phyloP scores from a whole-genome alignment of 2,329 filamentous ascomycete species.

The Lecanicillium sp. region DNA sequence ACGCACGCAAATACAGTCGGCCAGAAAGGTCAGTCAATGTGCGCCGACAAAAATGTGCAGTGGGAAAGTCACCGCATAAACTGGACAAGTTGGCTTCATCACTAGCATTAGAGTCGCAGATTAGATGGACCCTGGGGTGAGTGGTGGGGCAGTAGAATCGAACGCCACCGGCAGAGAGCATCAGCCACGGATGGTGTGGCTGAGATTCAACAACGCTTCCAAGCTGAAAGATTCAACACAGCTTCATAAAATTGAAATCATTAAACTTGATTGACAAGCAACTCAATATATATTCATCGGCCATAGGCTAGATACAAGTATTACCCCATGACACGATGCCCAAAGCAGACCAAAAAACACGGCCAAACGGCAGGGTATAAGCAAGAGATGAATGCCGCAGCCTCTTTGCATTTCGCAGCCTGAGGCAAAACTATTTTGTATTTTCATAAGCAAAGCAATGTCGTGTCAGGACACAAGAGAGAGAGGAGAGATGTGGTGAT shows the following conservation, averaged over 20 bases:
- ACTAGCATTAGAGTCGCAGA: too few species aligned
- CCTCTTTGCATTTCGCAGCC: not conserved
- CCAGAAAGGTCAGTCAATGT: not conserved
- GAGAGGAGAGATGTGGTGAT: constrained; percentile 5
- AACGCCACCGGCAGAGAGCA: not conserved
- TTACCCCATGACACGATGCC: constrained; percentile 11
- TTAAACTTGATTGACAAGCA: not conserved
- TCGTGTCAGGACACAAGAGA: constrained; percentile 10
- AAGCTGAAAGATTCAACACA: too few species aligned
- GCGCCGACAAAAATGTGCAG: not conserved
- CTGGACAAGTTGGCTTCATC: constrained; percentile 13
- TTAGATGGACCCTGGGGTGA: constrained; percentile 9
- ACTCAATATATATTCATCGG: constrained; percentile 12
- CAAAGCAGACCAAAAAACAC: constrained; percentile 4
- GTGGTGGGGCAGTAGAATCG: too few species aligned
- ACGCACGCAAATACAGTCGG: not conserved
- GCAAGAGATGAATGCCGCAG: constrained; percentile 12
- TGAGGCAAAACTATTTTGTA: constrained; percentile 8
- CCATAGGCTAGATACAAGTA: constrained; percentile 13
- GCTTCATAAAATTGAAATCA: too few species aligned
- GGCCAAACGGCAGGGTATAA: constrained; percentile 12
- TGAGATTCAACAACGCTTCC: too few species aligned
- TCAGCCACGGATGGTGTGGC: too few species aligned
- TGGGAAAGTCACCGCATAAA: not conserved
- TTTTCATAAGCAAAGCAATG: constrained; percentile 12